Percentiles rank a stretch among this genome's conserved stretches.
Conservation (phyloP, 2,329 filamentous ascomycete genomes). For the Incumbomyces lentus region DNA sequence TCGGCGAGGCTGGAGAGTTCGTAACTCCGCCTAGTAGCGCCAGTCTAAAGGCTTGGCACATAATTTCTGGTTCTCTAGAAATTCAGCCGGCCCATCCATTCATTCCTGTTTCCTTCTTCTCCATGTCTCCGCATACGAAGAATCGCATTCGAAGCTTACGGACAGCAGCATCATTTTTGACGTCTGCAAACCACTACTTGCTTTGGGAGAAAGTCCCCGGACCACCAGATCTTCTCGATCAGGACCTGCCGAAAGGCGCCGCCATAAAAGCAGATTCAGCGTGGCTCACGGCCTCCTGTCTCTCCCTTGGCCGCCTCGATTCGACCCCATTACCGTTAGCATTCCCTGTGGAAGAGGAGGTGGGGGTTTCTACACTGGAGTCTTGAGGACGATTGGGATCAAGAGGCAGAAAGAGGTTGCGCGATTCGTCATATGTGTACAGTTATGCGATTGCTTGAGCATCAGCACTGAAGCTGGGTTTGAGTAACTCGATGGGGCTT, state of each 20-base stretch:
- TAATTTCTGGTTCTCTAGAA: background rate
- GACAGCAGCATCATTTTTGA: slow-evolving; percentile 50
- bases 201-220: slow-evolving; percentile 99
- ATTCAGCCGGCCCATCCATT: slow-evolving; percentile 1
- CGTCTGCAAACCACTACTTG: slow-evolving; percentile 36
- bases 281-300: slow-evolving; percentile 68
- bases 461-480: slow-evolving; percentile 21
- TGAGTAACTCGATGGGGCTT: slow-evolving; percentile 99
- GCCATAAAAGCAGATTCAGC: slow-evolving; percentile 87
- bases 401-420: slow-evolving; percentile 23
- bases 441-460: slow-evolving; percentile 93
- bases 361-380: slow-evolving; percentile 20
- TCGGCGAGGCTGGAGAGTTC: background rate
- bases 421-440: slow-evolving; percentile 83
- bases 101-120: background rate
- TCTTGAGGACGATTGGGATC: slow-evolving; percentile 6
- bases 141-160: slow-evolving; percentile 99
- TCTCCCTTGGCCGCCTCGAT: slow-evolving; percentile 34
- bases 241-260: slow-evolving; percentile 89
- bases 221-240: slow-evolving; percentile 52
- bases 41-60: background rate
- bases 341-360: slow-evolving; percentile 38
- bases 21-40: background rate
- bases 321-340: slow-evolving; percentile 38
- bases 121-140: slow-evolving; percentile 77